Evolutionary conservation across 2,329 filamentous ascomycete genomes (phyloP).

Genomic region (Pseudogymnoascus sp.): DNA sequence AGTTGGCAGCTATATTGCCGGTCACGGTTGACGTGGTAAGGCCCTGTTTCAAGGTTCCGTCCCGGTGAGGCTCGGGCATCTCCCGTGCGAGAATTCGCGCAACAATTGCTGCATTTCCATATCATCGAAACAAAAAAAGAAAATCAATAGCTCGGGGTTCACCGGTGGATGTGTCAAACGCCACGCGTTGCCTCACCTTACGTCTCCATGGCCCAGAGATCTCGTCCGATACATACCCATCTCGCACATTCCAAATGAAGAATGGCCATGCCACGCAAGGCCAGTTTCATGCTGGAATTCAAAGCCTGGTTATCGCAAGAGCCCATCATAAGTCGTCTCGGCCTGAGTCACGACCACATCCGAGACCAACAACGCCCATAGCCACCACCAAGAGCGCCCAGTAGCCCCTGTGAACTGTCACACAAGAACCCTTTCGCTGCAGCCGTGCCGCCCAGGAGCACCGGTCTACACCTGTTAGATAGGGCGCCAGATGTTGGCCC

Average conservation of each 20-base stretch:
- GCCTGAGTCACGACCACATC: neutral
- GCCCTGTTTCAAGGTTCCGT: neutral
- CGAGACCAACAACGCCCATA: neutral
- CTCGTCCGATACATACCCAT: neutral
- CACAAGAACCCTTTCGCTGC: neutral
- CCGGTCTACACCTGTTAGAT: neutral
- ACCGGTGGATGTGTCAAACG: neutral
- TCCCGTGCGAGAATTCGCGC: neutral
- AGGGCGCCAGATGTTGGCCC: neutral
- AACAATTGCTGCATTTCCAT: neutral
- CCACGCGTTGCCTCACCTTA: neutral
- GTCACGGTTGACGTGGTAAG: neutral
- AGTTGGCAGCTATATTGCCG: neutral
- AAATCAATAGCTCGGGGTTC: neutral
- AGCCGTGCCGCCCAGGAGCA: neutral
- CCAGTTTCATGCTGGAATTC: neutral
- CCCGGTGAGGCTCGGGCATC: neutral
- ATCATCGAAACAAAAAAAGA: neutral
- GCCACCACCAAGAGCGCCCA: conserved; percentile 1
- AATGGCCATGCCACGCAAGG: neutral
- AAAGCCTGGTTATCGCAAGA: neutral
- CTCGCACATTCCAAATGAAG: neutral
- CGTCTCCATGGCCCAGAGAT: neutral
- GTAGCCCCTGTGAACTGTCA: neutral
- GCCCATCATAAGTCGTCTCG: neutral